Percentiles rank a stretch among this genome's conserved stretches.
Evolutionary conservation across 2,329 filamentous ascomycete genomes (phyloP).

Genomic region (Botrytis paeoniae): DNA sequence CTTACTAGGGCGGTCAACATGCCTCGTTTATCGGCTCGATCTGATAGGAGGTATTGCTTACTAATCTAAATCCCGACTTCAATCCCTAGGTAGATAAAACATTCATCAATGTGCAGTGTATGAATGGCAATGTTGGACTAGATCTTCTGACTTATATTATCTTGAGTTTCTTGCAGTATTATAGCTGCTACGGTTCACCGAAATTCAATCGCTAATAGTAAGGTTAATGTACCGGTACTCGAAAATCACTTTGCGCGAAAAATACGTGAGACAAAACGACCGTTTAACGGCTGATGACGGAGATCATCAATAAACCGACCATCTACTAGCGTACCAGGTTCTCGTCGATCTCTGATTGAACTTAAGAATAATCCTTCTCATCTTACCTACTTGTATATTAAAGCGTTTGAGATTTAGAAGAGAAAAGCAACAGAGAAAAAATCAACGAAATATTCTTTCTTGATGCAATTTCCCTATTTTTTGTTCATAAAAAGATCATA

Average conservation of each 20-base stretch:
- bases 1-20: background rate
- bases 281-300: background rate
- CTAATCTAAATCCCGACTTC: background rate
- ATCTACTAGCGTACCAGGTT: background rate
- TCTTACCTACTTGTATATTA: background rate
- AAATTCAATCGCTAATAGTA: background rate
- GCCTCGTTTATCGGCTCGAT: background rate
- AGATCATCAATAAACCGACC: background rate
- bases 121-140: background rate
- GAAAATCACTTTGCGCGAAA: background rate
- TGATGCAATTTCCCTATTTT: background rate
- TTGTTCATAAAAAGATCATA: background rate
- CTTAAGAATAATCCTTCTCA: background rate
- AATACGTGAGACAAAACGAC: background rate
- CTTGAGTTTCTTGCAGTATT: too few species aligned
- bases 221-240: background rate
- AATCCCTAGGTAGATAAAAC: background rate
- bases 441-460: background rate
- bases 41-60: background rate
- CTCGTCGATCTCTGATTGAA: background rate
- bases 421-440: background rate
- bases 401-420: background rate
- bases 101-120: background rate
- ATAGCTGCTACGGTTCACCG: background rate
- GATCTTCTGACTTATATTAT: background rate